These are phyloP conservation scores for Baorangia bicolor DNA, from an alignment of 768 basidiomycete species.

Conservation along the genomic window DNA sequence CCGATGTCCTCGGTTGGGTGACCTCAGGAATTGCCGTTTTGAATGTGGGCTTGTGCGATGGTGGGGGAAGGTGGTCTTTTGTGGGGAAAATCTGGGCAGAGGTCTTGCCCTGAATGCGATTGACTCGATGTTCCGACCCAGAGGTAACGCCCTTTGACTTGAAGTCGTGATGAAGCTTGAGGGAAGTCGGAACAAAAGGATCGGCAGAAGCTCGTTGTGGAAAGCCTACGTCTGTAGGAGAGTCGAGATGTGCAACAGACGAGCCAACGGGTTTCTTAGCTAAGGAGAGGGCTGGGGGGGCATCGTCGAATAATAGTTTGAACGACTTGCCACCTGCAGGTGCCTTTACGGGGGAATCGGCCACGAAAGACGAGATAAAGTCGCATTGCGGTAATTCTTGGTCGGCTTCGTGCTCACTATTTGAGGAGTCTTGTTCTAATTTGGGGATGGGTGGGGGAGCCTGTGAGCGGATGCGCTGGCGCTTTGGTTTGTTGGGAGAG, in stretches of 20 bases:
- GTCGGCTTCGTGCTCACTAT: constrained; percentile 39
- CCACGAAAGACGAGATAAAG: constrained; percentile 52
- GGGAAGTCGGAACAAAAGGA: neutral
- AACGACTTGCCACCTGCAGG: constrained; percentile 58
- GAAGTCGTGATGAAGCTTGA: neutral
- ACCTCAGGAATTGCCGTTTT: neutral
- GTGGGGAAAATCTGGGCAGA: constrained; percentile 11
- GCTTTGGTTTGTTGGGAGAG: constrained; percentile 76
- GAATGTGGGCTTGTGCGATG: neutral
- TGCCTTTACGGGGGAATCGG: constrained; percentile 70
- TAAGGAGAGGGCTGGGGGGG: constrained; percentile 25
- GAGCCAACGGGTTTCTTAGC: constrained; percentile 14
- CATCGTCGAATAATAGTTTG: constrained; percentile 65
- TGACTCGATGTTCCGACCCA: neutral
- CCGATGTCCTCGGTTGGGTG: constrained; percentile 29
- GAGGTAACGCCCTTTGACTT: constrained; percentile 3
- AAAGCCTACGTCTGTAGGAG: neutral
- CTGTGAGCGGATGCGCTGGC: constrained; percentile 53
- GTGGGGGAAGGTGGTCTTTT: neutral
- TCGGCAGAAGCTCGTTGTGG: neutral
- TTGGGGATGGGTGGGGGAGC: constrained; percentile 39
- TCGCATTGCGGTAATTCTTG: constrained; percentile 29
- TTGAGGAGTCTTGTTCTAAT: constrained; percentile 24
- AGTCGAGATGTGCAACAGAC: neutral
- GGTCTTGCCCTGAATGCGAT: constrained; percentile 3